These are phyloP conservation scores for Ambrosia trifida DNA, from an alignment of 129 eudicot species.

Conservation along the genomic window DNA sequence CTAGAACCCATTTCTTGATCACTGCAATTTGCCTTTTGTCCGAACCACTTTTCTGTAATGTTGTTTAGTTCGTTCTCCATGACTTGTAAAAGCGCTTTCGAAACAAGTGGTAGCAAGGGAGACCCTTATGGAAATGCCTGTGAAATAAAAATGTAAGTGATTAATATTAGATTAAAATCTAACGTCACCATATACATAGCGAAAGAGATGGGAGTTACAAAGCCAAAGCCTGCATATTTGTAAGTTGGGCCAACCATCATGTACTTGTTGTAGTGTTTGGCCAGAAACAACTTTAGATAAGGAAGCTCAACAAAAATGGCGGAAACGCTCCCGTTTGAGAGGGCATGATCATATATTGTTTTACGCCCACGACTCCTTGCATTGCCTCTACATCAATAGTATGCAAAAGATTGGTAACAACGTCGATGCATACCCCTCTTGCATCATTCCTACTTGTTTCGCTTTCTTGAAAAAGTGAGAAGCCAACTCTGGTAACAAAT, in stretches of 20 bases:
- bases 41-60: slow-evolving; percentile 27
- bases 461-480: slow-evolving; percentile 39
- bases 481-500: slow-evolving; percentile 37
- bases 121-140: slow-evolving; percentile 62
- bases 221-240: slow-evolving; percentile 18
- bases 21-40: slow-evolving; percentile 17
- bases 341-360: slow-evolving; percentile 46
- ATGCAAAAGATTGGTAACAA: slow-evolving; percentile 38
- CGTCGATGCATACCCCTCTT: slow-evolving; percentile 43
- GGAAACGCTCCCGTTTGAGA: slow-evolving; percentile 44
- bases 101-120: slow-evolving; percentile 46
- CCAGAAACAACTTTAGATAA: slow-evolving; percentile 39
- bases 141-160: not conserved
- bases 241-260: slow-evolving; percentile 43
- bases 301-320: slow-evolving; percentile 57
- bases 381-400: slow-evolving; percentile 36
- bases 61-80: slow-evolving; percentile 29
- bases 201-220: slow-evolving; percentile 36
- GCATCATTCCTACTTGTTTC: slow-evolving; percentile 47
- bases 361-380: slow-evolving; percentile 60
- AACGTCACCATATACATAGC: not conserved
- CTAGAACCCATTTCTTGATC: slow-evolving; percentile 13
- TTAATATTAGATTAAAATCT: not conserved
- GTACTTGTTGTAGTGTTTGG: slow-evolving; percentile 37
- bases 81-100: slow-evolving; percentile 46